Conservation (phyloP, 73 alveolate species). For the Paramecium octaurelia region DNA sequence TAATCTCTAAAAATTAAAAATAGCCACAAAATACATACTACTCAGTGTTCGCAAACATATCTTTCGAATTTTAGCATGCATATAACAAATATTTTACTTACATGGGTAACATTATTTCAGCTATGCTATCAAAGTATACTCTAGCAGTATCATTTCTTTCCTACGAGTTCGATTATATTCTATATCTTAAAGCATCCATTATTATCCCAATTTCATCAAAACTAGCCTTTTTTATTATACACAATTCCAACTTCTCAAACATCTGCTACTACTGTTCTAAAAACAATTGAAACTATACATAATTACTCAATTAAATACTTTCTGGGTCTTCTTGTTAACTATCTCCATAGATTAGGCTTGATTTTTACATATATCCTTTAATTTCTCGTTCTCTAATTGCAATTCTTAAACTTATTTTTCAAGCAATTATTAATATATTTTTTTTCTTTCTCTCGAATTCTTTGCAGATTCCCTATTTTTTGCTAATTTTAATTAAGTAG, state of each 20-base stretch:
- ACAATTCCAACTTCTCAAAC: background rate
- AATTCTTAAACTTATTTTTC: conserved; percentile 15
- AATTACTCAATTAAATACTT: background rate
- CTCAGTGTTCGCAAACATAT: background rate
- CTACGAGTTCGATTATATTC: background rate
- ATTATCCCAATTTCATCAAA: background rate
- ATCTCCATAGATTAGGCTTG: background rate
- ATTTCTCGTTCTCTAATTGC: conserved; percentile 16
- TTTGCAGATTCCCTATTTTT: conserved; percentile 51
- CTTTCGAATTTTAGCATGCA: background rate
- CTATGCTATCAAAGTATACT: conserved; percentile 22
- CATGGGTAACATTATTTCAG: conserved; percentile 18
- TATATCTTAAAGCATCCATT: conserved; percentile 28
- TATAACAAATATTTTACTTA: background rate
- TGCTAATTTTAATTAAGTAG: conserved; percentile 12
- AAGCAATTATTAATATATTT: background rate
- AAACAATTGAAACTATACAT: background rate
- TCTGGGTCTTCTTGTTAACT: background rate
- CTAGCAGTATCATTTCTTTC: conserved; percentile 43
- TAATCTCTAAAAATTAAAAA: background rate
- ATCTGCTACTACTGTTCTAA: background rate
- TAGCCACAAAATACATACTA: background rate
- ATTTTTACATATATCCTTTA: background rate
- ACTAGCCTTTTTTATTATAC: background rate
- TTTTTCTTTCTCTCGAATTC: conserved; percentile 44